Evolutionary conservation across 495 filamentous ascomycete genomes (phyloP).

Genomic region (Geopyxis carbonaria): DNA sequence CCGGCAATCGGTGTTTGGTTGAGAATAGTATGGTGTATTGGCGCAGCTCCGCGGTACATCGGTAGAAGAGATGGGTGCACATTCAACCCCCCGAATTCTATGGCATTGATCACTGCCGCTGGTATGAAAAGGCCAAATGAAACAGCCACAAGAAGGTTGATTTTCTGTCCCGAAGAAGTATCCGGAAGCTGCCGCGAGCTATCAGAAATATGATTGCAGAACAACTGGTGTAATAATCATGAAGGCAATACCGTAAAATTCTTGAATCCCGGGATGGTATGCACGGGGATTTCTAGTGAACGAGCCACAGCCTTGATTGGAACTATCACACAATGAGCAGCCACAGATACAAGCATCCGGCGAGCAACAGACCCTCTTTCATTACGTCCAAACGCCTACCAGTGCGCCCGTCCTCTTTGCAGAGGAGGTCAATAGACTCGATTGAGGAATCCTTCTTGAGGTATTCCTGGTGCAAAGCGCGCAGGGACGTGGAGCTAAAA

Average conservation of each 20-base stretch:
- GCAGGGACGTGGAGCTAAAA: slow-evolving; percentile 69
- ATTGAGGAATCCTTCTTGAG: slow-evolving; percentile 39
- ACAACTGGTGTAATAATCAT: neutral
- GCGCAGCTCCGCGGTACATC: slow-evolving; percentile 37
- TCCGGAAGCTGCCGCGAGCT: neutral
- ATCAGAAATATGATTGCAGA: neutral
- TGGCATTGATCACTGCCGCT: slow-evolving; percentile 45
- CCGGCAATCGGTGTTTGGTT: slow-evolving; percentile 39
- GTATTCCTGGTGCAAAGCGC: slow-evolving; percentile 48
- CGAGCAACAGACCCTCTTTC: slow-evolving; percentile 42
- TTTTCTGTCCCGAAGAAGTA: slow-evolving; percentile 25
- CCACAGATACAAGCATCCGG: too few species aligned
- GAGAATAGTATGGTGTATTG: slow-evolving; percentile 65
- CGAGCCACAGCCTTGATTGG: slow-evolving; percentile 54
- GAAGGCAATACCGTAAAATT: slow-evolving; percentile 50
- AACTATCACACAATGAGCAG: slow-evolving; percentile 38
- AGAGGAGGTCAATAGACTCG: slow-evolving; percentile 73
- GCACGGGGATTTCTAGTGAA: slow-evolving; percentile 44
- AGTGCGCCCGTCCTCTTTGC: slow-evolving; percentile 53
- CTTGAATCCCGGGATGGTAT: slow-evolving; percentile 62
- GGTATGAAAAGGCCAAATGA: slow-evolving; percentile 89
- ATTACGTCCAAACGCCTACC: slow-evolving; percentile 57
- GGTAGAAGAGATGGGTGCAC: slow-evolving; percentile 90
- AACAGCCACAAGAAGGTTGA: slow-evolving; percentile 83
- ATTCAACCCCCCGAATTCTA: slow-evolving; percentile 77